Base-by-base conservation (phyloP, 257 asterid species). In the Gentiana dahurica region DNA sequence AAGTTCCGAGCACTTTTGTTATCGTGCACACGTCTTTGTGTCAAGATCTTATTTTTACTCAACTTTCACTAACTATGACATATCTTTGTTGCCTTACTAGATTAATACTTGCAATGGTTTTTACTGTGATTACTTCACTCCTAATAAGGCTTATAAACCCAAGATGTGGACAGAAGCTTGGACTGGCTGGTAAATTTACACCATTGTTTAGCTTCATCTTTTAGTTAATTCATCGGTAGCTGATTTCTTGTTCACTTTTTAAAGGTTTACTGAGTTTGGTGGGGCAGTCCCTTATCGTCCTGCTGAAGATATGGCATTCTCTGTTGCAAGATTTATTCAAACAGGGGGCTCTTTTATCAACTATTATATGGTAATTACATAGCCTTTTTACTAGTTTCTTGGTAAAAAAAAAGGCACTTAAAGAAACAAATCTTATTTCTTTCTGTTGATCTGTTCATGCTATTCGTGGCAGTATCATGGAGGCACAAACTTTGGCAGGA, bases 151-250 rank as follows among this genome's bases (percentile, higher is more conserved):
- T 56, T 77, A 77, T 71, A 86, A 83, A 60, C 97, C 97, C 4
- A 89, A 89, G 82, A 83, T 89, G 79, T 89, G 97, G 97, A 89
- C 97, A 11, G 97, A 89, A 80, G 95, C 95, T 36, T 89, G 97
- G 95, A 89, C 94, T 53, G 97, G 95, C 74, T 89, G 97, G 97
- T 81, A 72, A 57, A 13, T 51, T 44, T 33, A 49, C 57, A 49
- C 48, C 49, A 64, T 34, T 10, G 15, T 8, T 51, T 34, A 50
- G 57, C 15, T 41, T 54, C n/a, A 36, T 43, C 36, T 58, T 57
- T 48, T 47, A 49, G 55, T 51, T 53, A 50, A 45, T 56, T 13
- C 15, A 8, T 24, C 33, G 3, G 37, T 1, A 8, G 15, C 32
- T 24, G 9, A 36, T 43, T 34, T 45, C 45, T 33, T 63, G 55